phyloP scores from a whole-genome alignment of 2,329 filamentous ascomycete species.

The Stemphylium vesicarium region DNA sequence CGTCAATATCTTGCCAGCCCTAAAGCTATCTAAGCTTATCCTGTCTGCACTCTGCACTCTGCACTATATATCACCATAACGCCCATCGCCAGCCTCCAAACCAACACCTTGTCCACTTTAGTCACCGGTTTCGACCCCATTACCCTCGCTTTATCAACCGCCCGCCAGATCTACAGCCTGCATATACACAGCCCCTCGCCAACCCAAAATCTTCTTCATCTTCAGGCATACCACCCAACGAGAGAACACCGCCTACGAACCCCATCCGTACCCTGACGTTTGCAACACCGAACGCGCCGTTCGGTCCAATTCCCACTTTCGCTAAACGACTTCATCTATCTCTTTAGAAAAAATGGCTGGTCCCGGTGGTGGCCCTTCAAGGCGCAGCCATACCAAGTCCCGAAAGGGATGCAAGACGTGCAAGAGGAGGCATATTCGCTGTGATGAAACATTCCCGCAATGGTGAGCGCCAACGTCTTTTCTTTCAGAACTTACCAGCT shows the following conservation, averaged over 20 bases:
- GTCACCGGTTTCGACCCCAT: conserved; percentile 44
- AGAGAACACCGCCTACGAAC: conserved; percentile 17
- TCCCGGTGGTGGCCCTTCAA: conserved; percentile 90
- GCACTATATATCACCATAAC: conserved; percentile 47
- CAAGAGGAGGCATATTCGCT: conserved; percentile 96
- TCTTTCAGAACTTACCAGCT: conserved; percentile 17
- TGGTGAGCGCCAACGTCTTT: conserved; percentile 66
- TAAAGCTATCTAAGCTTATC: conserved; percentile 41
- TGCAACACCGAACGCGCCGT: conserved; percentile 17
- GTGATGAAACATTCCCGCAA: conserved; percentile 97
- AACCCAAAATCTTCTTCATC: conserved; percentile 23
- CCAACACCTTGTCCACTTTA: conserved; percentile 30
- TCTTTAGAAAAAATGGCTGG: conserved; percentile 72
- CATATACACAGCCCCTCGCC: conserved; percentile 44
- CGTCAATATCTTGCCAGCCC: conserved; percentile 41
- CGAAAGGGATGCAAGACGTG: conserved; percentile 98
- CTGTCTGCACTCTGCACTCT: conserved; percentile 31
- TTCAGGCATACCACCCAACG: conserved; percentile 13
- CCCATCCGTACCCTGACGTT: conserved; percentile 19
- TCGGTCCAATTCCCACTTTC: conserved; percentile 23
- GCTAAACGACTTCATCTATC: conserved; percentile 14
- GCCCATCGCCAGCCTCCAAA: conserved; percentile 38
- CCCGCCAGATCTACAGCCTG: conserved; percentile 40
- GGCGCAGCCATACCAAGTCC: conserved; percentile 95
- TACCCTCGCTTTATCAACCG: conserved; percentile 41